A percentile compares a stretch with the other conserved stretches of the same genome.
Evolutionary conservation across 805 yeast genomes (phyloP).

Genomic region (Ogataea methylovora): DNA sequence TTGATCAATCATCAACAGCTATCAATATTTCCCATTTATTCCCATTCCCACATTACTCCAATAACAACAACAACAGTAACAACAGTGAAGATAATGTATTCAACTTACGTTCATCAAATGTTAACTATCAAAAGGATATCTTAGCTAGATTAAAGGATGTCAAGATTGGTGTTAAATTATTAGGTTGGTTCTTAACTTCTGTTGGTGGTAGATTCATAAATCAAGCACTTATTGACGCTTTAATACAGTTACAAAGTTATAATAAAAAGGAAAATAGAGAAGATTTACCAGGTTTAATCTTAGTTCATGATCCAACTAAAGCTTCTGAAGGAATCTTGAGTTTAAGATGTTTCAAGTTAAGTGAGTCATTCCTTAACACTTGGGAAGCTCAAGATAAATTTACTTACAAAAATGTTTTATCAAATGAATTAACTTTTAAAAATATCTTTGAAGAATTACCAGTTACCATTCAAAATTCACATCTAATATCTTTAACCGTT

Average conservation of each 20-base stretch:
- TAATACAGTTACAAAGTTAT: slow-evolving; percentile 50
- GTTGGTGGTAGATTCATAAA: slow-evolving; percentile 63
- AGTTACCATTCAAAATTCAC: slow-evolving; percentile 57
- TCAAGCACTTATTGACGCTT: slow-evolving; percentile 57
- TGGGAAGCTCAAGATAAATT: slow-evolving; percentile 48
- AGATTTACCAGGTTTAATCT: slow-evolving; percentile 38
- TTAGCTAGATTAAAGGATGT: slow-evolving; percentile 52
- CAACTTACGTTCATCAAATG: slow-evolving; percentile 48
- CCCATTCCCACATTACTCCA: slow-evolving; percentile 46
- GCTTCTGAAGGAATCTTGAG: slow-evolving; percentile 55
- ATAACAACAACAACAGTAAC: slow-evolving; percentile 40
- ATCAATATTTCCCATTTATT: slow-evolving; percentile 52
- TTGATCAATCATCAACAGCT: slow-evolving; percentile 28
- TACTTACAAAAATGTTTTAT: slow-evolving; percentile 55
- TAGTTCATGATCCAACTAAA: slow-evolving; percentile 64
- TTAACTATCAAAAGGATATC: slow-evolving; percentile 61
- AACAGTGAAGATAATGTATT: slow-evolving; percentile 29
- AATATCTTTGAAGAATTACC: slow-evolving; percentile 70
- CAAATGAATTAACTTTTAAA: slow-evolving; percentile 51
- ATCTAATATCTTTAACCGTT: slow-evolving; percentile 38
- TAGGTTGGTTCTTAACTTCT: slow-evolving; percentile 78
- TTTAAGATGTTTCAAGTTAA: slow-evolving; percentile 63
- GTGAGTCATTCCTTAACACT: slow-evolving; percentile 48
- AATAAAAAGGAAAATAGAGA: slow-evolving; percentile 19
- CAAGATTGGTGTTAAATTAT: slow-evolving; percentile 59